Percentiles rank a stretch among this genome's conserved stretches.
Conservation (phyloP, 345 rosid species). For the Lepidium didymum region DNA sequence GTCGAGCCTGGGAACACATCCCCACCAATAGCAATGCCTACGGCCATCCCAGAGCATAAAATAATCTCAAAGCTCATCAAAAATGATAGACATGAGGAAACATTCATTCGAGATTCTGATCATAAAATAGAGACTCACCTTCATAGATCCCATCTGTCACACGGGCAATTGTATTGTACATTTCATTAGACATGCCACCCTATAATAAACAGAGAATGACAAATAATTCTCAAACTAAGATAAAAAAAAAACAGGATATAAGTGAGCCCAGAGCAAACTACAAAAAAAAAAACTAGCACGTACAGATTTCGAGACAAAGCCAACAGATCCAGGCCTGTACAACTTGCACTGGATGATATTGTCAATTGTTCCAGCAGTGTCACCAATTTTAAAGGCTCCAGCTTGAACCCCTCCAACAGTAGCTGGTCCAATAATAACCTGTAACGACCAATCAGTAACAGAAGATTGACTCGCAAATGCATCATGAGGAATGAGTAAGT, state of each 20-base stretch:
- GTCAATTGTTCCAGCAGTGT: constrained; percentile 97
- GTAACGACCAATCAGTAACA: constrained; percentile 18
- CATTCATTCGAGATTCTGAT: neutral
- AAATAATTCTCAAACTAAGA: neutral
- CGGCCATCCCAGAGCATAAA: constrained; percentile 22
- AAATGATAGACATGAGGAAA: neutral
- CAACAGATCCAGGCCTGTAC: constrained; percentile 97
- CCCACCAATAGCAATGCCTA: constrained; percentile 97
- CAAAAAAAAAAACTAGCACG: constrained; percentile 12
- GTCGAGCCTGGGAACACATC: constrained; percentile 98
- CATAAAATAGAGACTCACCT: constrained; percentile 36
- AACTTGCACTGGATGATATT: constrained; percentile 87
- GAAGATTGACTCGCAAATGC: neutral
- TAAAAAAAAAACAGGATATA: neutral
- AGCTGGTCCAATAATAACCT: constrained; percentile 99
- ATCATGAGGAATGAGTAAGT: neutral
- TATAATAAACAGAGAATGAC: constrained; percentile 16
- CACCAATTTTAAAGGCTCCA: constrained; percentile 98
- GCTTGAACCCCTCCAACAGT: constrained; percentile 98
- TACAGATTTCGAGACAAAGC: constrained; percentile 98
- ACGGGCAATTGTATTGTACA: constrained; percentile 87
- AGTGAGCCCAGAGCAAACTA: neutral
- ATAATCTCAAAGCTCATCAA: neutral
- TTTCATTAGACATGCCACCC: constrained; percentile 99
- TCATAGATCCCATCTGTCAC: constrained; percentile 95